A percentile compares a stretch with the other conserved stretches of the same genome.
phyloP scores from a whole-genome alignment of 1,139 yeast species.

The Candida freyschussii region DNA sequence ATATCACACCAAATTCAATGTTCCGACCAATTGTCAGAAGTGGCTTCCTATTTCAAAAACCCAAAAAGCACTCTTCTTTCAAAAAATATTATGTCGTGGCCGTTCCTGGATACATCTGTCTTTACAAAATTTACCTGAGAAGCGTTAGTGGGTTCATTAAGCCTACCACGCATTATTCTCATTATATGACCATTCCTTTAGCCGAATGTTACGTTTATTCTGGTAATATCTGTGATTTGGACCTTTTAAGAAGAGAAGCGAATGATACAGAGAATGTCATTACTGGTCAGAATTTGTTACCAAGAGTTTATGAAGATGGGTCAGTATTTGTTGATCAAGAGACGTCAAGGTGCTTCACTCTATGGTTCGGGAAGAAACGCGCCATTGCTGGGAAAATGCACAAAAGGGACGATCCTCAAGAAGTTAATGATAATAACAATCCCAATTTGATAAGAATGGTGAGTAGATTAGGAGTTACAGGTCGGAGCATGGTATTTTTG shows the following conservation, averaged over 20 bases:
- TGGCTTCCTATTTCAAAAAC: constrained; percentile 66
- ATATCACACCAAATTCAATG: constrained; percentile 54
- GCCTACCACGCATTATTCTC: constrained; percentile 40
- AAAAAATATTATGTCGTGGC: constrained; percentile 56
- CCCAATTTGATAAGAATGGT: constrained; percentile 42
- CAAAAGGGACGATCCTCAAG: constrained; percentile 6
- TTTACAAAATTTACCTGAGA: constrained; percentile 44
- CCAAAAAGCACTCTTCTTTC: constrained; percentile 64
- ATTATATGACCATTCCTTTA: constrained; percentile 55
- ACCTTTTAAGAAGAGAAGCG: constrained; percentile 41
- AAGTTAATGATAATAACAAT: constrained; percentile 24
- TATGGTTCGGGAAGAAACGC: constrained; percentile 76
- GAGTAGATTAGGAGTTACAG: constrained; percentile 60
- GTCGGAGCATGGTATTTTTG: constrained; percentile 67
- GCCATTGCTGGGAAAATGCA: constrained; percentile 29
- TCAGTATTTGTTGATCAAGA: constrained; percentile 82
- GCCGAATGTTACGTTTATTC: constrained; percentile 70
- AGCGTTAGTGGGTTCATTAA: constrained; percentile 42
- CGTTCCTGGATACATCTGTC: constrained; percentile 61
- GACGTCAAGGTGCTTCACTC: constrained; percentile 63
- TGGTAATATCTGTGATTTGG: constrained; percentile 56
- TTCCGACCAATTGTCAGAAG: constrained; percentile 52
- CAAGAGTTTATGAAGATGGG: constrained; percentile 75
- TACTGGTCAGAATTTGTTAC: constrained; percentile 57
- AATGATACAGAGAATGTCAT: constrained; percentile 39